These are phyloP conservation scores for Wilcoxina mikolae DNA, from an alignment of 495 filamentous ascomycete species.

Conservation along the genomic window DNA sequence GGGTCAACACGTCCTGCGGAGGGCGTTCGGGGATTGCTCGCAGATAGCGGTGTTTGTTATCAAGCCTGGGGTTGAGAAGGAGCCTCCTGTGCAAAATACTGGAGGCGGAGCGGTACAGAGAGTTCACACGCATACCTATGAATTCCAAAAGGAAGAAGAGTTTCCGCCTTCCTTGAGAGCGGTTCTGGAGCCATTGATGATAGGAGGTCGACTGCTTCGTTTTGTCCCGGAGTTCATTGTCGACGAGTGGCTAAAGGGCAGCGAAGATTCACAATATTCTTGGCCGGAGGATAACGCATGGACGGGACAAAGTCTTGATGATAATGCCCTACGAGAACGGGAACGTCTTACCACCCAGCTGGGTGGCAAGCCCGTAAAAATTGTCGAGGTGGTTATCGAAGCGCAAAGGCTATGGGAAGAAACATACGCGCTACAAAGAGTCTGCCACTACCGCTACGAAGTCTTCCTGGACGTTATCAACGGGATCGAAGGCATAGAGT, in stretches of 20 bases:
- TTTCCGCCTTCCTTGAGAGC: slow-evolving; percentile 10
- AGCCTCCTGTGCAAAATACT: background rate
- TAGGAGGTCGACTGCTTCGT: slow-evolving; percentile 1
- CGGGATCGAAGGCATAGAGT: background rate
- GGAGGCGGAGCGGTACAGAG: background rate
- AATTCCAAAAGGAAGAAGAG: slow-evolving; percentile 8
- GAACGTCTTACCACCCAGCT: background rate
- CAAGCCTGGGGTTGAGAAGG: background rate
- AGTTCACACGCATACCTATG: slow-evolving; percentile 15
- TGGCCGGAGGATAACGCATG: background rate
- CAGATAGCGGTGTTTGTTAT: slow-evolving; percentile 25
- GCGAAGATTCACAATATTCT: slow-evolving; percentile 6
- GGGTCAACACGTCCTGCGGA: background rate
- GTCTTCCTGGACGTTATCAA: slow-evolving; percentile 5
- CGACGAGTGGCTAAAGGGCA: slow-evolving; percentile 17
- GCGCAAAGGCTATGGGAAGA: slow-evolving; percentile 14
- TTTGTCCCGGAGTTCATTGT: slow-evolving; percentile 15
- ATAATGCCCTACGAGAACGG: background rate
- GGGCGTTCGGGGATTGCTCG: slow-evolving; percentile 23
- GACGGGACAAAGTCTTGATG: background rate
- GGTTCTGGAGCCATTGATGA: background rate
- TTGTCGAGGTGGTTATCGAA: slow-evolving; percentile 12
- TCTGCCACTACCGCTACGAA: slow-evolving; percentile 16
- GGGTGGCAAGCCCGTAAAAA: slow-evolving; percentile 9
- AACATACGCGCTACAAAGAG: slow-evolving; percentile 12